A percentile compares a stretch with the other conserved stretches of the same genome.
These are phyloP conservation scores for Hapsidospora chrysogenum DNA, from an alignment of 495 filamentous ascomycete species.

Conservation along the genomic window DNA sequence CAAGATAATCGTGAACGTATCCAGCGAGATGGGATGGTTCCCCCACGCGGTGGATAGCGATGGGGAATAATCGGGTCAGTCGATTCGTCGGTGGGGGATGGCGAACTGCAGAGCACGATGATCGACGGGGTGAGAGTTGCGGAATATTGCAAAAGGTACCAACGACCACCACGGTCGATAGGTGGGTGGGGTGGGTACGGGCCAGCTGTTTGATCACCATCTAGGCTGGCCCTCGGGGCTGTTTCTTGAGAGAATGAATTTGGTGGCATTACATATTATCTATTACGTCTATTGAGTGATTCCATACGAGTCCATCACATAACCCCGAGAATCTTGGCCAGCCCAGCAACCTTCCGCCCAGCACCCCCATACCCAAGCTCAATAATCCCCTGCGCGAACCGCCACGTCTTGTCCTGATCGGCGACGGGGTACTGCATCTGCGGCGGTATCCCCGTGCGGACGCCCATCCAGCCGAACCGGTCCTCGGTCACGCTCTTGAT, in stretches of 20 bases:
- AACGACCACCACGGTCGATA: not conserved
- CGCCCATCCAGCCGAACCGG: slow-evolving; percentile 36
- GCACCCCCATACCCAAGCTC: slow-evolving; percentile 34
- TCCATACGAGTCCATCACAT: slow-evolving; percentile 5
- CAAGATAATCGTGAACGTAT: no score
- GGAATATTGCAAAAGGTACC: slow-evolving; percentile 35
- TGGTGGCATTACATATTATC: no score
- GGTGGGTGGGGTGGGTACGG: not conserved
- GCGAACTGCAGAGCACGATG: no score
- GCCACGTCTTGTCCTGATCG: slow-evolving; percentile 33
- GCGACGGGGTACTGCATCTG: slow-evolving; percentile 66
- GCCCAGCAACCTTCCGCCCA: slow-evolving; percentile 17
- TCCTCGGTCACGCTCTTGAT: slow-evolving; percentile 73
- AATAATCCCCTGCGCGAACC: slow-evolving; percentile 37
- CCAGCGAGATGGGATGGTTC: no score
- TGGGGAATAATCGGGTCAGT: no score
- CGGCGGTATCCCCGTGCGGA: slow-evolving; percentile 62
- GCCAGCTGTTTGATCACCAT: not conserved
- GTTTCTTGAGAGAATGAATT: no score
- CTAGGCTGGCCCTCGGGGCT: not conserved
- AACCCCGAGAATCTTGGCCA: slow-evolving; percentile 25
- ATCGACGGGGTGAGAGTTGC: not conserved
- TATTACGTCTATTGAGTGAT: no score
- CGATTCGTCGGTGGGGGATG: no score
- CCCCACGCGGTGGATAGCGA: no score